These are phyloP conservation scores for Fusarium foetens DNA, from an alignment of 2,329 filamentous ascomycete species.

Conservation along the genomic window DNA sequence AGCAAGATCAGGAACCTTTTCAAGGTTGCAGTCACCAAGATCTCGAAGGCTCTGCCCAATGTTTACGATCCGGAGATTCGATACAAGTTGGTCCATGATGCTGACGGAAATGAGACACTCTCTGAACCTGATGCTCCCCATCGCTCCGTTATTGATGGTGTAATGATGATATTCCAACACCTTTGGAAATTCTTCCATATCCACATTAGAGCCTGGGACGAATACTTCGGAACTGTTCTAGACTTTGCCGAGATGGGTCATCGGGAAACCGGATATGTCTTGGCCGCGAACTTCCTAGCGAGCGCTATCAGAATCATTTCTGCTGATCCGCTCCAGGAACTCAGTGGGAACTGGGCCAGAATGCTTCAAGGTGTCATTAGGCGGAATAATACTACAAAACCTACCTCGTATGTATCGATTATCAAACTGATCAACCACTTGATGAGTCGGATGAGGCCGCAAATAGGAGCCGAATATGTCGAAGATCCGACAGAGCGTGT, in stretches of 20 bases:
- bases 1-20: conserved; percentile 62
- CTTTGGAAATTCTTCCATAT: conserved; percentile 73
- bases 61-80: conserved; percentile 54
- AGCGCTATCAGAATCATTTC: conserved; percentile 69
- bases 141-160: conserved; percentile 49
- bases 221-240: conserved; percentile 78
- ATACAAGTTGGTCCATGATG: conserved; percentile 35
- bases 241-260: conserved; percentile 71
- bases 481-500: conserved; percentile 54
- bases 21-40: conserved; percentile 60
- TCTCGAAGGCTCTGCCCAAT: conserved; percentile 60
- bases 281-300: conserved; percentile 69
- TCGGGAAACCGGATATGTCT: conserved; percentile 65
- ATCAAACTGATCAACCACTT: conserved; percentile 62
- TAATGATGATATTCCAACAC: conserved; percentile 61
- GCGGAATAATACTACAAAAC: conserved; percentile 58
- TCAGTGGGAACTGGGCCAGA: conserved; percentile 65
- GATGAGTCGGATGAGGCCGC: conserved; percentile 55
- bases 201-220: conserved; percentile 75
- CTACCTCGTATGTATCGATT: conserved; percentile 64
- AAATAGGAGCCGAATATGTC: conserved; percentile 49
- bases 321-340: conserved; percentile 64
- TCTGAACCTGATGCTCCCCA: conserved; percentile 1
- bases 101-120: conserved; percentile 45
- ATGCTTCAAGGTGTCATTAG: conserved; percentile 64